Evolutionary conservation across 148 eudicot genomes (phyloP), one percentile per base, ranked within the genome.

Genomic region (Pouteria glomerata): DNA sequence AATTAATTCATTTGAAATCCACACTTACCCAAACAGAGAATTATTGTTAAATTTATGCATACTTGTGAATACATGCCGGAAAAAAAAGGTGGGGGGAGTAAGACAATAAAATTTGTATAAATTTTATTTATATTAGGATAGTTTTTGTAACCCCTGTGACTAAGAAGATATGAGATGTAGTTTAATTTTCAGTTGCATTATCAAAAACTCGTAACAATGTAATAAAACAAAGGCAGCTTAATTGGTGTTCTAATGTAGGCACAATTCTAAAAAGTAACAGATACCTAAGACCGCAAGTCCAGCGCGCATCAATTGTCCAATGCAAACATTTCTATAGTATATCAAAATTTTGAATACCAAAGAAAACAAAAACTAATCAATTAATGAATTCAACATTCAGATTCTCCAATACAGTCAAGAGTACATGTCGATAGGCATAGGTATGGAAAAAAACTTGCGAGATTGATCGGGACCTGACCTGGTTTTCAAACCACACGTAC

Each of bases 331-430:
- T 11, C 18, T 48, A 48, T 16, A 16, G 19, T 8, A 48, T 16
- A 26, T 5, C 23, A 64, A 15, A 18, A 24, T 64, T 16, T 26
- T 26, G 33, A 15, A 64, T 10, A 48, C 19, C 52, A 48, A 15
- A 26, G 18, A 13, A 15, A 24, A 21, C 33, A 4, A 18, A 14
- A 14, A 44, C 4, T 14, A 64, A 24, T 41, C 21, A 42, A 42
- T 64, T 41, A 41, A 64, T 44, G 27, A 18, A 41, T 29, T 5
- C 11, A 42, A 37, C 4, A 41, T 26, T 34, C 68, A 64, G 68
- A 64, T 64, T 64, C 68, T 44, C 24, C 52, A 48, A 44, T 48
- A 41, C 51, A 61, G 31, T 3, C 31, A 62, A 37, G 68, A 63
- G 51, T 16, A 64, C 19, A 63, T 3, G 68, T 33, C n/a, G 14